phyloP scores from a whole-genome alignment of 768 basidiomycete species.

The Suillus plorans region DNA sequence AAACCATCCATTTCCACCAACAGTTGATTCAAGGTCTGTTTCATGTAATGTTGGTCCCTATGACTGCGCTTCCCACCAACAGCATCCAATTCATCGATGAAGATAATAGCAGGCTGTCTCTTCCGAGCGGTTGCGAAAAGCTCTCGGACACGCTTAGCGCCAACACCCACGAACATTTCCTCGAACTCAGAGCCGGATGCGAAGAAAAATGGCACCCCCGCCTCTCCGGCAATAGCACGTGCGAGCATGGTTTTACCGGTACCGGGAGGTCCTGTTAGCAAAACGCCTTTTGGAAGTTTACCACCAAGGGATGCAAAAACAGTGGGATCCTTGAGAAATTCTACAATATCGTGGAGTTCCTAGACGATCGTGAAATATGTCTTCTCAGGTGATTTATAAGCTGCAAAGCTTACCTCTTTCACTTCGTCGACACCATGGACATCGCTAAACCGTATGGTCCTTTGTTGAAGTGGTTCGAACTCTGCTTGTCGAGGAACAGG shows the following conservation, averaged over 20 bases:
- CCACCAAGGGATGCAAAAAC: constrained; percentile 90
- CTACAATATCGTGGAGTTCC: constrained; percentile 94
- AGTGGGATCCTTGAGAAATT: constrained; percentile 92
- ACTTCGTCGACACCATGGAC: constrained; percentile 98
- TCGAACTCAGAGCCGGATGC: constrained; percentile 97
- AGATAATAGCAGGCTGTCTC: constrained; percentile 95
- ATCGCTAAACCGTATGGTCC: constrained; percentile 87
- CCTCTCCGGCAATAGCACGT: constrained; percentile 95
- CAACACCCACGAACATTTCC: constrained; percentile 96
- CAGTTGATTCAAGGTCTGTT: constrained; percentile 93
- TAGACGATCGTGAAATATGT: constrained; percentile 26
- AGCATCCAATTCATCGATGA: constrained; percentile 96
- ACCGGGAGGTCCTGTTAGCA: constrained; percentile 88
- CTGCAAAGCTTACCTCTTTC: constrained; percentile 65
- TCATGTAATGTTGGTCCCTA: constrained; percentile 86
- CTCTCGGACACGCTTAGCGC: constrained; percentile 93
- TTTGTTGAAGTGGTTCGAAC: constrained; percentile 80
- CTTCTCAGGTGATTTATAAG: background rate
- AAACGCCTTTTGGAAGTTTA: constrained; percentile 89
- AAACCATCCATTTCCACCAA: constrained; percentile 98
- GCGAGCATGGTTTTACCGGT: constrained; percentile 89
- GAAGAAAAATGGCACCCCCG: constrained; percentile 96
- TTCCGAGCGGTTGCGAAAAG: constrained; percentile 93
- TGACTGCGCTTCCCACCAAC: constrained; percentile 87
- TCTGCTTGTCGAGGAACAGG: constrained; percentile 77